Conservation (phyloP, 257 asterid genomes). For the Plantago ovata region DNA sequence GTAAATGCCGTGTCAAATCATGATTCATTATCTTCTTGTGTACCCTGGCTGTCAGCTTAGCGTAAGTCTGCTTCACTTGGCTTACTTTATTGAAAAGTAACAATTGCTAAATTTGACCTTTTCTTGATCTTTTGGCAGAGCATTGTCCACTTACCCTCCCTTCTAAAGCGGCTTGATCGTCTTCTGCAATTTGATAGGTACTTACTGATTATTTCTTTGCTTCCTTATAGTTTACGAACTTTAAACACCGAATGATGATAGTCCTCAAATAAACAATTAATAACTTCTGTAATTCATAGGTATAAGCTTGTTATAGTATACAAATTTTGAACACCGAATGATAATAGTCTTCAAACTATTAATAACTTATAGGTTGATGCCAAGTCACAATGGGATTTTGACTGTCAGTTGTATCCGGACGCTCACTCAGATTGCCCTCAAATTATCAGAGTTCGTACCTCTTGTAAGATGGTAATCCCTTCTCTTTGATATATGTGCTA, state of each 20-base stretch:
- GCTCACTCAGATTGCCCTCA: conserved; percentile 76
- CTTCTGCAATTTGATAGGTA: conserved; percentile 96
- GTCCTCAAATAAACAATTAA: no score
- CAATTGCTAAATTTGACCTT: conserved; percentile 22
- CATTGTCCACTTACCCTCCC: conserved; percentile 63
- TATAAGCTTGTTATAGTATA: no score
- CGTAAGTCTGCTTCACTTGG: conserved; percentile 1
- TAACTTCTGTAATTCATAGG: no score
- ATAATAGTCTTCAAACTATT: no score
- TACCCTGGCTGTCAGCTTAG: background rate
- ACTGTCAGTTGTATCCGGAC: conserved; percentile 80
- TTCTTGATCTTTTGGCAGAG: conserved; percentile 58
- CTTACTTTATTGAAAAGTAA: conserved; percentile 5
- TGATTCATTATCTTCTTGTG: background rate
- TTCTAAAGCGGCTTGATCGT: conserved; percentile 94
- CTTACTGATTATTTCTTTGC: conserved; percentile 15
- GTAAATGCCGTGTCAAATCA: no score
- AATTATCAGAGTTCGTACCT: conserved; percentile 79
- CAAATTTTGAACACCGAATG: no score
- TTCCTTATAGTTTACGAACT: no score
- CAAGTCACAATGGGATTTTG: conserved; percentile 91
- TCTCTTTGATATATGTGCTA: conserved; percentile 11
- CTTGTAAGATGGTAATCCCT: conserved; percentile 54
- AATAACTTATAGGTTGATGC: conserved; percentile 84
- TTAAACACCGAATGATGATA: no score